Percentiles rank a stretch among this genome's conserved stretches.
Evolutionary conservation across 2,329 filamentous ascomycete species (phyloP).

Genomic region (Lasiodiplodia sp.): DNA sequence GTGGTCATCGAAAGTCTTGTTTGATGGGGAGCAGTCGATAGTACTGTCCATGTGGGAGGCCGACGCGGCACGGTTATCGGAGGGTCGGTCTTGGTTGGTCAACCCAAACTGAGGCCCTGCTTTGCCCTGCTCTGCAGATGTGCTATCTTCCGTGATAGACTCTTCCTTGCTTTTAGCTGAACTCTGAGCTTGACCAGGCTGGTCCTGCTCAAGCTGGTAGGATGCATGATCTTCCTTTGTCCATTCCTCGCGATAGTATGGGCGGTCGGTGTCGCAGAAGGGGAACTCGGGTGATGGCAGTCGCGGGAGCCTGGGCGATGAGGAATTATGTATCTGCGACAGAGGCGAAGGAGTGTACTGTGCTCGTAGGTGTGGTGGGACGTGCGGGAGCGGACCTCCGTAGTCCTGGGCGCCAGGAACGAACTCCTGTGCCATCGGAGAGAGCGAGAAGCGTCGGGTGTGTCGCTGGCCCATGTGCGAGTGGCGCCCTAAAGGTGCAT

Average conservation of each 20-base stretch:
- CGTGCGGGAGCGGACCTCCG: background rate
- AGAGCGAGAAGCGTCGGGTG: background rate
- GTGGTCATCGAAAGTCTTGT: too few relatives aligned
- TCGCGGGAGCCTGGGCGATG: background rate
- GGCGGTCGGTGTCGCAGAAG: background rate
- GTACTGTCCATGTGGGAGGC: too few relatives aligned
- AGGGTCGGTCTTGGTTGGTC: background rate
- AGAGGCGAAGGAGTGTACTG: background rate
- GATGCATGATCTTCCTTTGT: background rate
- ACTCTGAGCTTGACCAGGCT: background rate
- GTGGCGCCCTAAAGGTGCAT: background rate
- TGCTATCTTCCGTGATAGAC: background rate
- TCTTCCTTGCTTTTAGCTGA: background rate
- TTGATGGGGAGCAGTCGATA: too few relatives aligned
- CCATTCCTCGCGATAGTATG: constrained; percentile 5
- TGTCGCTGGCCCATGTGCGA: background rate
- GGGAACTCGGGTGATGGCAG: background rate
- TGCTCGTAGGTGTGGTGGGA: too few relatives aligned
- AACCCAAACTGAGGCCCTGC: background rate
- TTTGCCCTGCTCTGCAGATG: background rate
- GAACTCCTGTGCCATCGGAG: constrained; percentile 5
- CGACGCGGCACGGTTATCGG: background rate
- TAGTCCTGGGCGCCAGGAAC: background rate
- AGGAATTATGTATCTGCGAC: background rate
- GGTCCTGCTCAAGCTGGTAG: background rate